phyloP scores from a whole-genome alignment of 192 early-diverging fungal genomes.

The Coemansia sp. region DNA sequence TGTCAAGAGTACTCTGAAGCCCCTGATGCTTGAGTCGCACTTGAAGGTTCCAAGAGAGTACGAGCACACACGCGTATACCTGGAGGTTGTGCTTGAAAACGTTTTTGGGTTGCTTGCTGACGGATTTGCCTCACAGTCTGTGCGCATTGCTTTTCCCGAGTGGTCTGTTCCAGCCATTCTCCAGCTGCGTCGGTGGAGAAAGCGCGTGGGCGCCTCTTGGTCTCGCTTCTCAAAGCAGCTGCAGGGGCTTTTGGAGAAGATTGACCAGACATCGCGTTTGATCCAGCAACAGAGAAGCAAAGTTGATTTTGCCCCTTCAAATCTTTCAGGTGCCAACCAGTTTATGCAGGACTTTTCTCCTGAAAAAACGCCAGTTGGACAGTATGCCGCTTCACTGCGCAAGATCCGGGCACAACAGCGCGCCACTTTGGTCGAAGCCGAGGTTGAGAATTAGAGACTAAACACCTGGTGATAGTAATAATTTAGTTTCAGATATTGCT shows the following conservation, averaged over 20 bases:
- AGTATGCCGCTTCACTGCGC: conserved; percentile 51
- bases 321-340: conserved; percentile 52
- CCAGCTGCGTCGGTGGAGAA: conserved; percentile 82
- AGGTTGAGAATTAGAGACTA: conserved; percentile 16
- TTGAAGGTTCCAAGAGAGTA: conserved; percentile 84
- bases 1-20: conserved; percentile 80
- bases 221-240: conserved; percentile 78
- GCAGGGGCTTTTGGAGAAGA: conserved; percentile 79
- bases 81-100: conserved; percentile 81
- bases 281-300: conserved; percentile 71
- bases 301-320: conserved; percentile 64
- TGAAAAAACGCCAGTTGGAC: conserved; percentile 54
- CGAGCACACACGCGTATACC: conserved; percentile 79
- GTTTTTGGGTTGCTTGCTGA: conserved; percentile 71
- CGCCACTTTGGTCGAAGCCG: conserved; percentile 48
- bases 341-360: conserved; percentile 48
- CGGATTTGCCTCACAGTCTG: conserved; percentile 69
- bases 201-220: conserved; percentile 68
- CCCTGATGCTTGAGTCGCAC: conserved; percentile 72
- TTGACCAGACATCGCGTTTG: conserved; percentile 77
- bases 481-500: background rate
- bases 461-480: background rate
- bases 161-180: conserved; percentile 83
- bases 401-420: conserved; percentile 59
- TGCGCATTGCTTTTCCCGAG: conserved; percentile 93